Conservation (phyloP, 352 stramenopile species). For the Globisporangium canariense region DNA sequence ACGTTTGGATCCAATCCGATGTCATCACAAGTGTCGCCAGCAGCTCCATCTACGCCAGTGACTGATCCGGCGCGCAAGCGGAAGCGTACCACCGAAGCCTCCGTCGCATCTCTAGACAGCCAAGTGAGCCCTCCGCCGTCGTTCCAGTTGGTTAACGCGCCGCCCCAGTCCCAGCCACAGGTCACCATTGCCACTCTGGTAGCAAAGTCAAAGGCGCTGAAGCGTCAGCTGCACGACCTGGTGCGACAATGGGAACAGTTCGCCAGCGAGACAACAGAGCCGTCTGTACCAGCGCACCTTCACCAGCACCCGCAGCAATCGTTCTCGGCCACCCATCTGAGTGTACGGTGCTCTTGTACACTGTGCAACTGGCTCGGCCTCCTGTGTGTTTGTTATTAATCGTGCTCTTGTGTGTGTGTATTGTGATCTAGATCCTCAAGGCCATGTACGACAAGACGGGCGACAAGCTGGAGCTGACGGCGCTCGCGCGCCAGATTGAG, state of each 20-base stretch:
- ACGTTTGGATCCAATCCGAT: too few species aligned
- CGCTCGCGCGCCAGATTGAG: conserved; percentile 20
- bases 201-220: neutral
- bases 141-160: neutral
- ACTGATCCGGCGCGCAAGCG: neutral
- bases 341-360: conserved; percentile 13
- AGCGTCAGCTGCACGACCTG: conserved; percentile 2
- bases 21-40: neutral
- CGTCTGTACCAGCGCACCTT: neutral
- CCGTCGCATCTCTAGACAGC: neutral
- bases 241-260: conserved; percentile 22
- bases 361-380: too few species aligned
- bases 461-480: conserved; percentile 12
- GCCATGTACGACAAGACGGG: conserved; percentile 26
- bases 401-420: too few species aligned
- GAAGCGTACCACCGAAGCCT: neutral
- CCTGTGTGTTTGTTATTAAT: too few species aligned
- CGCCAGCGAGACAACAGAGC: conserved; percentile 10
- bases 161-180: neutral
- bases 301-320: conserved; percentile 12
- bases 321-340: conserved; percentile 31
- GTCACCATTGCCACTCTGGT: neutral
- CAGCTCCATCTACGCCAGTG: neutral
- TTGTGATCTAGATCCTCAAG: conserved; percentile 23
- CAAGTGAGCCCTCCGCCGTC: conserved; percentile 5